Percentiles rank a stretch among this genome's conserved stretches.
phyloP scores from a whole-genome alignment of 2,329 filamentous ascomycete genomes.

The Fusarium cicatricum region DNA sequence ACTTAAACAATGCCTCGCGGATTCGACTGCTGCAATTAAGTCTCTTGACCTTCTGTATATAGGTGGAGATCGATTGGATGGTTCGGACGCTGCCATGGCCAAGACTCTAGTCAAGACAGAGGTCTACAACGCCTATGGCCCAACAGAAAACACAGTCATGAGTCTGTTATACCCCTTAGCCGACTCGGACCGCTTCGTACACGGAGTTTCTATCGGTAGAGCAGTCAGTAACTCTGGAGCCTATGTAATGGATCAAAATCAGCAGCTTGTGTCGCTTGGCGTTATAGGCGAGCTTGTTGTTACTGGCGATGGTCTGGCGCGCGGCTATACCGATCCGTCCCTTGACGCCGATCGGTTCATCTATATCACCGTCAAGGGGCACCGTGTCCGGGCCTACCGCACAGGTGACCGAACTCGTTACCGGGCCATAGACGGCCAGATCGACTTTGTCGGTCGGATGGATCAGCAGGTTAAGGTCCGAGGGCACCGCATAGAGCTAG shows the following conservation, averaged over 20 bases:
- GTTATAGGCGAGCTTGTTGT: constrained; percentile 42
- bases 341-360: constrained; percentile 28
- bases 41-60: constrained; percentile 18
- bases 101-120: neutral
- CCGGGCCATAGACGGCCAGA: constrained; percentile 27
- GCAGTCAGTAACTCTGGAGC: constrained; percentile 36
- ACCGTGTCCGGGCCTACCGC: constrained; percentile 30
- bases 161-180: too few relatives aligned
- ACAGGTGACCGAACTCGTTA: constrained; percentile 40
- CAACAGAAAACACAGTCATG: constrained; percentile 34
- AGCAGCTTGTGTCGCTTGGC: constrained; percentile 28
- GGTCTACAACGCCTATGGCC: constrained; percentile 34
- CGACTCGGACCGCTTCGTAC: neutral
- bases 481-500: constrained; percentile 38
- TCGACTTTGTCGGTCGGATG: constrained; percentile 42
- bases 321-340: constrained; percentile 28
- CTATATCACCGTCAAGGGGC: neutral
- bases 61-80: constrained; percentile 27
- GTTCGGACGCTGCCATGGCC: constrained; percentile 6
- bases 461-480: constrained; percentile 43
- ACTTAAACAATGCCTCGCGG: too few relatives aligned
- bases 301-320: constrained; percentile 31
- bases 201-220: constrained; percentile 36
- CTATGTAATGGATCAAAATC: constrained; percentile 26
- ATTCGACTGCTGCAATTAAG: too few relatives aligned